Evolutionary conservation across 306 rosid genomes (phyloP), one percentile per base, ranked within the genome.

Genomic region (Lathyrus aphaca): DNA sequence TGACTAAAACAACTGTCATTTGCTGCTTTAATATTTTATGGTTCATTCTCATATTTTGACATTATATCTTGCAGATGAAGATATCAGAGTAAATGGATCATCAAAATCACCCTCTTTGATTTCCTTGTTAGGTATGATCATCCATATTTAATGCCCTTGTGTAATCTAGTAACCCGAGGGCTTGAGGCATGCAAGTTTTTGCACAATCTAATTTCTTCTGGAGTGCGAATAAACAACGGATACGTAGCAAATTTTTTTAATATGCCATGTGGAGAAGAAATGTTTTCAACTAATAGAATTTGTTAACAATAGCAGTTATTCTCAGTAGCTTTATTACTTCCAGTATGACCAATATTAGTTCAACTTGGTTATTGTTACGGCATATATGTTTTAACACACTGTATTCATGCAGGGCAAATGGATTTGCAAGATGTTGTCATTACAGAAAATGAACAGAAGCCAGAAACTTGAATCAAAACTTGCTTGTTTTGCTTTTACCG

Each of bases 51-150:
- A 15, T 32, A 66, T 23, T 66, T 21, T 57, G 29, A 76, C 68
- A 39, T 17, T 39, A 30, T 72, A 58, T 64, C 77, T 72, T 86
- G 77, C 83, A 86, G 96, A 85, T 79, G 68, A 89, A 38, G 95
- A 87, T 77, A 72, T 84, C 74, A 81, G 63, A 77, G 73, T 86
- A 71, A 79, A 88, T 64, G 91, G 82, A 44, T 77, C 92, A 68
- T 81, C 87, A 6, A 78, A 74, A 44, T 13, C 86, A 6, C 95
- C 96, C 45, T 95, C 99, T 17, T 79, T 91, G 76, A 78, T 89
- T 75, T 84, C 99, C 62, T 84, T 95, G 85, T 80, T 95, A 85
- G 99, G 99, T 95, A 89, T 75, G 84, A 53, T 64, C 61, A 64
- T 16, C 19, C 53, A 55, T 38, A 23, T 25, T 60, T 64, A 19